These are phyloP conservation scores for Exophiala bonariae DNA, from an alignment of 2,329 filamentous ascomycete species.

Conservation along the genomic window DNA sequence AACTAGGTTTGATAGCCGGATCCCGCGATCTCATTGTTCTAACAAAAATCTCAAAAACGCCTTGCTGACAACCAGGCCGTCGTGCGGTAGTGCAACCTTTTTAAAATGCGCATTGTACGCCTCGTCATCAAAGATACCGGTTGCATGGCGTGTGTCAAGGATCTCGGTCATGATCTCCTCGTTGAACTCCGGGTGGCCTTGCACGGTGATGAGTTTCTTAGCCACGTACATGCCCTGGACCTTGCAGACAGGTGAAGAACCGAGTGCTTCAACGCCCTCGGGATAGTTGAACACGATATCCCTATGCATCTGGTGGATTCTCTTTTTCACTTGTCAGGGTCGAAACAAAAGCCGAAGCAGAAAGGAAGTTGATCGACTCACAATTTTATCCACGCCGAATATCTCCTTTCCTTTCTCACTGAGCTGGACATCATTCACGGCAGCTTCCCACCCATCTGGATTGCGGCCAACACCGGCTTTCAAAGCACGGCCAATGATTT, in stretches of 20 bases:
- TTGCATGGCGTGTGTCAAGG: constrained; percentile 61
- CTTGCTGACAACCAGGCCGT: constrained; percentile 73
- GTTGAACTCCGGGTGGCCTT: constrained; percentile 85
- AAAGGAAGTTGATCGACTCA: constrained; percentile 37
- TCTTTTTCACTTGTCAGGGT: no score
- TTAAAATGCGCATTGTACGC: constrained; percentile 68
- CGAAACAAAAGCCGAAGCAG: no score
- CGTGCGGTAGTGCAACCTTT: constrained; percentile 67
- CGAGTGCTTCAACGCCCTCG: constrained; percentile 61
- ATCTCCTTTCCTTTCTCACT: constrained; percentile 69
- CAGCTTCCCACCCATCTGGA: constrained; percentile 76
- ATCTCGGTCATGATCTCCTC: constrained; percentile 70
- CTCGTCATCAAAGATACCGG: constrained; percentile 69
- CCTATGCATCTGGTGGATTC: constrained; percentile 82
- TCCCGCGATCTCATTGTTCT: constrained; percentile 49
- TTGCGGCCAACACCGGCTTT: constrained; percentile 67
- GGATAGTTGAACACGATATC: constrained; percentile 71
- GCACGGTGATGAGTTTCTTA: constrained; percentile 69
- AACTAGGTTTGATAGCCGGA: no score
- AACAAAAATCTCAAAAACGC: constrained; percentile 76
- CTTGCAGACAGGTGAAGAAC: constrained; percentile 64
- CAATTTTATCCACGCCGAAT: constrained; percentile 65
- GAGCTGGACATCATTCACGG: constrained; percentile 68
- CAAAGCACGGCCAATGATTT: constrained; percentile 75
- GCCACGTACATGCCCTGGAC: constrained; percentile 79